Conservation (phyloP, 2,329 filamentous ascomycete species). For the Pyricularia pennisetigena region DNA sequence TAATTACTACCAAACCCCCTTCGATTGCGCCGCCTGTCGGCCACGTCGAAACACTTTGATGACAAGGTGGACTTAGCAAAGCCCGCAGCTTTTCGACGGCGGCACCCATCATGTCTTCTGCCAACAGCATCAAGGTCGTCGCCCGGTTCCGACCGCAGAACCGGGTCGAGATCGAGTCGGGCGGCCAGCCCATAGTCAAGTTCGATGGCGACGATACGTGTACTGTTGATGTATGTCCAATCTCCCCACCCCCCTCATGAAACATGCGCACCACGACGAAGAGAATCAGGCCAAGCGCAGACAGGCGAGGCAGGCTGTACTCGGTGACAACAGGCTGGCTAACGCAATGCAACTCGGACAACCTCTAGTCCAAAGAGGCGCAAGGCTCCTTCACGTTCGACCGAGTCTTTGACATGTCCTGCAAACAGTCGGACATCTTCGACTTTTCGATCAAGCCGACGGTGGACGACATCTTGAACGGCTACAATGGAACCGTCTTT, state of each 20-base stretch:
- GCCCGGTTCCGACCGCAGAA: constrained; percentile 97
- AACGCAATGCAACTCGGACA: not conserved
- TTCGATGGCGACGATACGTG: constrained; percentile 89
- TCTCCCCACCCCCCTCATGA: not conserved
- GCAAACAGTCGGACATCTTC: constrained; percentile 87
- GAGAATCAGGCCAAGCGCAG: not conserved
- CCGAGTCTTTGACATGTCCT: constrained; percentile 91
- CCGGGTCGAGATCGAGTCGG: constrained; percentile 80
- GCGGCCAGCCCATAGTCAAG: constrained; percentile 82
- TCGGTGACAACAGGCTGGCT: not conserved
- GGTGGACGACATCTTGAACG: constrained; percentile 96
- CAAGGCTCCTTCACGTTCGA: constrained; percentile 91
- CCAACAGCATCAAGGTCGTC: constrained; percentile 75
- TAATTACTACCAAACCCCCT: not conserved
- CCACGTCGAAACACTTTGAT: constrained; percentile 10
- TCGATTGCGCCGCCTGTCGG: constrained; percentile 4
- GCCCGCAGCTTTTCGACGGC: constrained; percentile 15
- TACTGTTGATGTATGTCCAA: constrained; percentile 60
- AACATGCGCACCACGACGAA: not conserved
- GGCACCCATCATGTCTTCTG: constrained; percentile 41
- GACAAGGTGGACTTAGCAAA: constrained; percentile 11
- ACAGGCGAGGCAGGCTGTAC: not conserved
- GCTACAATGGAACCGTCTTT: constrained; percentile 98
- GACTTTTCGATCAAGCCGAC: constrained; percentile 95
- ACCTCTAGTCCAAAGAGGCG: constrained; percentile 66